Evolutionary conservation across 768 basidiomycete species (phyloP), one percentile per base, ranked within the genome.

Genomic region (Imleria badia): DNA sequence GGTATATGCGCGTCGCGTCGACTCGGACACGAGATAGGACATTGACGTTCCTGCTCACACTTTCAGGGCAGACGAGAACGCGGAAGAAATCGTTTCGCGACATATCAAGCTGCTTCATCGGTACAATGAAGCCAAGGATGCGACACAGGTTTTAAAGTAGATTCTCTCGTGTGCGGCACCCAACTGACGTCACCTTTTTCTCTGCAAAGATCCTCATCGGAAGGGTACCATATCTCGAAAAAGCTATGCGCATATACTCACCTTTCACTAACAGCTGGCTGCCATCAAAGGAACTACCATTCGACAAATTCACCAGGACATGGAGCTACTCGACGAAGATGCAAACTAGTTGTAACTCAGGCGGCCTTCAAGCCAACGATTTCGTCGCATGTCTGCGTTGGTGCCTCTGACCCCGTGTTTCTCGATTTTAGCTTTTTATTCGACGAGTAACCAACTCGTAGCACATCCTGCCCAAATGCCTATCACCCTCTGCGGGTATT

Each of bases 111-210:
- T 89, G 5, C 73, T 91, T 34, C 90, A 91, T 67, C 75, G 73
- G 35, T 92, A 91, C 57, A 91, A 91, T 56, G 90, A 91, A 66
- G 81, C 87, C 10, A 91, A 91, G 65, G 90, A 92, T 66, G 90
- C 89, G 5, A 78, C 87, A 1, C 90, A 91, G 83, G 89, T 83
- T 34, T 20, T 46, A 12, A 45, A 31, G 33, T 52, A 15, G 49
- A 45, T 44, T 41, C 6, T 41, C 42, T 52, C 35, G 19, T 17
- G n/a, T 31, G 38, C 3, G 4, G 14, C 14, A 22, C 22, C 19
- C 9, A 51, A 20, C 49, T 56, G n/a, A 60, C 30, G 46, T 41
- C n/a, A 26, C 7, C 48, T 30, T 31, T 48, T 20, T 4, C 14
- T 41, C 40, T 43, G 35, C 15, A 55, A 55, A 92, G 91, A 84